Evolutionary conservation across 2,329 filamentous ascomycete species (phyloP).

Genomic region (Epichloe brachyelytri): DNA sequence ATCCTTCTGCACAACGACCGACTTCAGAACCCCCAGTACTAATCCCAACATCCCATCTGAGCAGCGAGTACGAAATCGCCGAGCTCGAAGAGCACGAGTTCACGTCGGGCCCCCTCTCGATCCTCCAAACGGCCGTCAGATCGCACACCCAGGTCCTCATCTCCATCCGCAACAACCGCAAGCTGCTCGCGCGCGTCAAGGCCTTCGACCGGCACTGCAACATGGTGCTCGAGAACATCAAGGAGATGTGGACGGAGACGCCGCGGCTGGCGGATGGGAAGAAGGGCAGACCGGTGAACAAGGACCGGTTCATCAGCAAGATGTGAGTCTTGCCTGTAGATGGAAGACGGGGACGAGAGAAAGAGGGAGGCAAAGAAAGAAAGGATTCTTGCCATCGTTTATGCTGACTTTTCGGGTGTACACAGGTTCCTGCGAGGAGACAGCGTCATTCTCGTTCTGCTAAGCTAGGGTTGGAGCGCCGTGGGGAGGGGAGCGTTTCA

Average conservation of each 20-base stretch:
- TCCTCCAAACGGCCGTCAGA: conserved; percentile 92
- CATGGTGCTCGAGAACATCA: conserved; percentile 91
- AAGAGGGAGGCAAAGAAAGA: background rate
- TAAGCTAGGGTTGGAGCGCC: conserved; percentile 42
- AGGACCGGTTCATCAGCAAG: conserved; percentile 96
- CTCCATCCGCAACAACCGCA: conserved; percentile 95
- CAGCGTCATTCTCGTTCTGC: conserved; percentile 73
- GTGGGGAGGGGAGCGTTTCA: no score
- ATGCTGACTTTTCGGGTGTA: background rate
- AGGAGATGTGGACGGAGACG: conserved; percentile 98
- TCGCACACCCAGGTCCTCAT: conserved; percentile 93
- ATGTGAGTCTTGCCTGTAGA: conserved; percentile 41
- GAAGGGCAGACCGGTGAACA: conserved; percentile 84
- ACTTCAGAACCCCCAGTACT: background rate
- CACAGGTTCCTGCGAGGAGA: conserved; percentile 73
- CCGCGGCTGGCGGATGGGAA: conserved; percentile 71
- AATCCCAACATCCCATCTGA: background rate
- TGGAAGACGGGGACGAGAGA: no score
- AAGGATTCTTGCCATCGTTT: background rate
- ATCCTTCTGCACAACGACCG: conserved; percentile 7
- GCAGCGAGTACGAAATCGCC: conserved; percentile 80
- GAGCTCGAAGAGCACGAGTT: conserved; percentile 50
- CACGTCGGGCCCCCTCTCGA: conserved; percentile 51
- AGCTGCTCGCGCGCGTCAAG: conserved; percentile 92
- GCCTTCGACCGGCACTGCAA: conserved; percentile 98